phyloP scores from a whole-genome alignment of 352 stramenopile genomes.

The Pythium utonaiense region DNA sequence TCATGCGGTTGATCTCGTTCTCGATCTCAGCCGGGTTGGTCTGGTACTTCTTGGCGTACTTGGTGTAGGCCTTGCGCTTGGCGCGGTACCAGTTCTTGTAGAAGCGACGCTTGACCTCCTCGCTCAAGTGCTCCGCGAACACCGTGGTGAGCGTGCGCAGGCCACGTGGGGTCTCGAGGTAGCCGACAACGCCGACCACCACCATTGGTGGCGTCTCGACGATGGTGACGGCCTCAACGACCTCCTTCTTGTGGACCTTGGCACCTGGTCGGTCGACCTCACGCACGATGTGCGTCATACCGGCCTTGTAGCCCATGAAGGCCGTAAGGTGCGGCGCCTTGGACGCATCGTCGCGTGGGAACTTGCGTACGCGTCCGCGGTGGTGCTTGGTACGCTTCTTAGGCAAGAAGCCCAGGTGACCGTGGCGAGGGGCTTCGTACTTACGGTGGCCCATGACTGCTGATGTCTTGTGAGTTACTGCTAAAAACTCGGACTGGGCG shows the following conservation, averaged over 20 bases:
- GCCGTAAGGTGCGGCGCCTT: conserved; percentile 98
- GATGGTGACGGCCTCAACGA: conserved; percentile 99
- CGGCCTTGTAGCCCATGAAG: conserved; percentile 99
- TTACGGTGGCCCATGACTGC: conserved; percentile 96
- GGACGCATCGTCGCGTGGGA: conserved; percentile 97
- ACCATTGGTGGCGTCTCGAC: conserved; percentile 99
- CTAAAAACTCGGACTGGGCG: conserved; percentile 83
- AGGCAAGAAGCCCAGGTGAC: conserved; percentile 98
- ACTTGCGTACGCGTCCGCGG: conserved; percentile 97
- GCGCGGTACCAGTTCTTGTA: conserved; percentile 99
- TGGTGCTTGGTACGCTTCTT: conserved; percentile 99
- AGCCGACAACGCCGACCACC: conserved; percentile 99
- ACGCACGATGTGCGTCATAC: conserved; percentile 99
- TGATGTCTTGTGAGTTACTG: conserved; percentile 60
- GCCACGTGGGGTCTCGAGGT: conserved; percentile 99
- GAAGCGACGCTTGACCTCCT: conserved; percentile 99
- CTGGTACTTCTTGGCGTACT: conserved; percentile 99
- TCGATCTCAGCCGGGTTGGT: conserved; percentile 91
- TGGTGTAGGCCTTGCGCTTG: conserved; percentile 99
- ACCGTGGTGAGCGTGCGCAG: conserved; percentile 99
- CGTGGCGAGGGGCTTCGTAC: conserved; percentile 96
- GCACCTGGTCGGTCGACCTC: conserved; percentile 98
- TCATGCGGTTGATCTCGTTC: conserved; percentile 98
- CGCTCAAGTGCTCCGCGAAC: conserved; percentile 98
- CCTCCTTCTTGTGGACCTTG: conserved; percentile 99